Evolutionary conservation across 495 filamentous ascomycete genomes (phyloP), one percentile per base, ranked within the genome.

Genomic region (Daldinia bambusicola): DNA sequence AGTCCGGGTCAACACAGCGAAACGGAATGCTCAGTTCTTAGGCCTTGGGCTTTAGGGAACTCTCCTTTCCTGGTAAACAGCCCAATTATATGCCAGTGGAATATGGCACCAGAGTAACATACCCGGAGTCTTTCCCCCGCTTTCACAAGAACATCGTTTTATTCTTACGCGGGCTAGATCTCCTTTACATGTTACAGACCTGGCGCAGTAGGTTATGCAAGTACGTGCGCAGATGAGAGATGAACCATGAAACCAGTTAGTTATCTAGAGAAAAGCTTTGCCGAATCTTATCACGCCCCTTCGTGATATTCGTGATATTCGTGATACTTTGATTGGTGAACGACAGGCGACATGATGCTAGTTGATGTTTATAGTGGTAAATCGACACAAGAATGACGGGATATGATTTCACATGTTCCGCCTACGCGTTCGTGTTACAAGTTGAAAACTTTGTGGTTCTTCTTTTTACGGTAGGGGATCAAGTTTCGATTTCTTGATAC

Each of bases 1-100:
- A 73, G 65, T 73, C 66, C 65, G 66, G 66, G 61, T 62, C 66
- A 40, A 52, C 40, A 10, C 65, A 62, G 61, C 70, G 56, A 73
- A 59, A 69, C 66, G 66, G 70, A 69, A 66, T 31, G 61, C 51
- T 51, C 31, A 52, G 38, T 55, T 67, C 55, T 55, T 14, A 10
- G 13, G 14, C 18, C 58, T 40, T 68, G 55, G 14, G 69, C 20
- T 51, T 30, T 55, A 56, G 64, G 64, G 69, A 61, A 38, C 55
- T 31, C 26, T 10, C 9, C 9, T 31, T 20, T 41, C 55, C 32
- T 55, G 55, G 30, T 40, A 59, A 63, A 38, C 43, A 22, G 45
- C 36, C 56, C 60, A 63, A 68, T 45, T 37, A 55, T 60, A 43
- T 22, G 36, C 32, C 45, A 56, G 20, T 57, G 50, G 41, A 34